These are phyloP conservation scores for Tetracladium setigerum DNA, from an alignment of 495 filamentous ascomycete species.

Conservation along the genomic window DNA sequence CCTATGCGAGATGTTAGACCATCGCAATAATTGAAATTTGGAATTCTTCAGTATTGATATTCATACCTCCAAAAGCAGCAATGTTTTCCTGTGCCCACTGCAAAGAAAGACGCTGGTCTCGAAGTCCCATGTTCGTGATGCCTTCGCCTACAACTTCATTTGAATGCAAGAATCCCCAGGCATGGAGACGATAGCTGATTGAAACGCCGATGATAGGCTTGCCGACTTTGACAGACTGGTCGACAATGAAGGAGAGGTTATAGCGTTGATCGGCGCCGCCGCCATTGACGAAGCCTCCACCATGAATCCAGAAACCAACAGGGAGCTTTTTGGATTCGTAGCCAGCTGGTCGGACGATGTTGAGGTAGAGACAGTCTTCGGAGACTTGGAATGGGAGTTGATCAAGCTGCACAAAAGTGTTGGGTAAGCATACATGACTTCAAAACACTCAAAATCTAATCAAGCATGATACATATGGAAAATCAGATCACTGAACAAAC, in stretches of 20 bases:
- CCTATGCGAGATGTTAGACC: constrained; percentile 46
- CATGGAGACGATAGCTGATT: constrained; percentile 55
- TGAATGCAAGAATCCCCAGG: constrained; percentile 54
- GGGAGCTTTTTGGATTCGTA: constrained; percentile 26
- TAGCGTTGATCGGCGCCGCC: constrained; percentile 35
- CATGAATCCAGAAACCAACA: constrained; percentile 50
- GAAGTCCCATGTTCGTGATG: constrained; percentile 53
- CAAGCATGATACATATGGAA: too few species aligned
- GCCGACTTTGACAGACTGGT: constrained; percentile 30
- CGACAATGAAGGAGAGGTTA: constrained; percentile 38
- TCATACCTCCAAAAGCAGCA: constrained; percentile 56
- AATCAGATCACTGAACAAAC: too few species aligned
- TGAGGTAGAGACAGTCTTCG: constrained; percentile 51
- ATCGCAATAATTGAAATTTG: constrained; percentile 46
- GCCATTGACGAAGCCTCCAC: constrained; percentile 48
- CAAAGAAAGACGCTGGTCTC: constrained; percentile 63
- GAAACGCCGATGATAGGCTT: constrained; percentile 52
- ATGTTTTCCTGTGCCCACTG: constrained; percentile 69
- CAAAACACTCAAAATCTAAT: too few species aligned
- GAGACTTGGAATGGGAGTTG: too few species aligned
- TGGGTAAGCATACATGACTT: too few species aligned
- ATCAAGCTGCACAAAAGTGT: too few species aligned
- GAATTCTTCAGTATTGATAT: constrained; percentile 45
- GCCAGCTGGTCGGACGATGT: constrained; percentile 30
- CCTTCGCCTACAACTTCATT: constrained; percentile 38